phyloP scores from a whole-genome alignment of 1,139 yeast species.

The Scheffersomyces lignicola region DNA sequence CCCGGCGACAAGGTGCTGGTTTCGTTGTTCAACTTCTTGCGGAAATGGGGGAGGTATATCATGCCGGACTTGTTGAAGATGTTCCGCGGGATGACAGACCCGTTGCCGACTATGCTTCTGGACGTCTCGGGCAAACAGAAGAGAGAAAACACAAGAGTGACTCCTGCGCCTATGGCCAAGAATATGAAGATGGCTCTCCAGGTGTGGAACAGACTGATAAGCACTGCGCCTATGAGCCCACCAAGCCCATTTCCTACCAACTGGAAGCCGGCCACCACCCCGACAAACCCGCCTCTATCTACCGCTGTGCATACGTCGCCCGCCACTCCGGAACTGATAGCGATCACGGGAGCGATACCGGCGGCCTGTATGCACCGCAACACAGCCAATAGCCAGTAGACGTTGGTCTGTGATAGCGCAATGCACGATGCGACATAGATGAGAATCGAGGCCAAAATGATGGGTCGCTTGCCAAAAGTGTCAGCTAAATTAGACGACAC shows the following conservation, averaged over 20 bases:
- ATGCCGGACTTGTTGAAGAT: constrained; percentile 23
- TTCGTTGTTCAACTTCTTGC: constrained; percentile 27
- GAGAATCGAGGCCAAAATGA: constrained; percentile 27
- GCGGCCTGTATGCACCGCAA: constrained; percentile 43
- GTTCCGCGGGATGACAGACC: constrained; percentile 28
- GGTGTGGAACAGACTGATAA: constrained; percentile 25
- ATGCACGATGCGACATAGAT: constrained; percentile 32
- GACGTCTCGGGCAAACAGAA: constrained; percentile 37
- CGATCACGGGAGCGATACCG: constrained; percentile 41
- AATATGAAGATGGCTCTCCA: constrained; percentile 44
- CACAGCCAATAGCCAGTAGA: constrained; percentile 35
- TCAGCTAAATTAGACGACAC: constrained; percentile 37
- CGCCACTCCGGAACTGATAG: constrained; percentile 40
- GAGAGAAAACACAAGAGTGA: constrained; percentile 22
- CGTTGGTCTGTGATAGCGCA: constrained; percentile 36
- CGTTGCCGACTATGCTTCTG: constrained; percentile 39
- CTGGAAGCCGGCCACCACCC: constrained; percentile 35
- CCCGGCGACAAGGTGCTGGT: constrained; percentile 21
- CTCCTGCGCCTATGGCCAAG: constrained; percentile 38
- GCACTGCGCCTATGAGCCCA: constrained; percentile 39
- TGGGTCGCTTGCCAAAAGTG: constrained; percentile 36
- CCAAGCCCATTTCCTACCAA: constrained; percentile 43
- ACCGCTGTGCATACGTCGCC: constrained; percentile 40
- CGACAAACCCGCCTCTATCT: constrained; percentile 42
- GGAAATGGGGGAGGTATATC: constrained; percentile 24